Percentiles rank a stretch among this genome's conserved stretches.
phyloP scores from a whole-genome alignment of 2,329 filamentous ascomycete genomes.

The Cercospora beticola region DNA sequence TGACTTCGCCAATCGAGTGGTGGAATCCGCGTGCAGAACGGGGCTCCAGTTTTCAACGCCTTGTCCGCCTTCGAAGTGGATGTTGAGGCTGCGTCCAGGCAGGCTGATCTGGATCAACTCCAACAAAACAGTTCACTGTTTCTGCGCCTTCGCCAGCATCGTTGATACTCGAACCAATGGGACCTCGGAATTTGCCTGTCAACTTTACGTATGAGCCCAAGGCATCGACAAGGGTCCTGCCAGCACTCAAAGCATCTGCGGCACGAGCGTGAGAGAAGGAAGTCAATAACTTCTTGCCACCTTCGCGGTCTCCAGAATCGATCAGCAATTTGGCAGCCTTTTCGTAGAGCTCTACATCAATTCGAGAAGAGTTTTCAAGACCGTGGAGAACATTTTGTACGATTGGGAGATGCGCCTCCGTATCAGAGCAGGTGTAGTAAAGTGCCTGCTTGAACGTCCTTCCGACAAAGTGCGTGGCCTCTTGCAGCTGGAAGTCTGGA shows the following conservation, averaged over 20 bases:
- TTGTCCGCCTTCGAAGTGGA: slow-evolving; percentile 4
- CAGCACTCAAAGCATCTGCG: slow-evolving; percentile 14
- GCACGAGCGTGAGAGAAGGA: slow-evolving; percentile 22
- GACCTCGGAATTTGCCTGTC: slow-evolving; percentile 14
- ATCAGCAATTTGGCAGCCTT: slow-evolving; percentile 19
- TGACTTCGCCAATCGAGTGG: background rate
- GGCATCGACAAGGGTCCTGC: slow-evolving; percentile 14
- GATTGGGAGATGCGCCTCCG: slow-evolving; percentile 18
- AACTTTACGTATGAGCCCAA: background rate
- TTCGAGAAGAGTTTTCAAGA: slow-evolving; percentile 21
- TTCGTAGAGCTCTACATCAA: slow-evolving; percentile 20
- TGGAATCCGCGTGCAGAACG: background rate
- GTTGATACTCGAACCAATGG: slow-evolving; percentile 32
- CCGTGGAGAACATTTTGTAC: slow-evolving; percentile 24
- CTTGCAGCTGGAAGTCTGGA: slow-evolving; percentile 35
- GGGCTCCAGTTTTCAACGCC: background rate
- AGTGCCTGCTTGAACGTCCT: slow-evolving; percentile 26
- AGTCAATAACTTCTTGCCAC: slow-evolving; percentile 23
- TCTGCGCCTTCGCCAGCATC: slow-evolving; percentile 37
- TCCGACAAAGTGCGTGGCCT: slow-evolving; percentile 26
- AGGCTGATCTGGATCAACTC: slow-evolving; percentile 27
- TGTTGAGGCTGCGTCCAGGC: slow-evolving; percentile 25
- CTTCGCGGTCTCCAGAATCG: slow-evolving; percentile 20
- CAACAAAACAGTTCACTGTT: slow-evolving; percentile 39
- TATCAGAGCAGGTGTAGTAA: slow-evolving; percentile 26